A percentile compares a stretch with the other conserved stretches of the same genome.
phyloP scores from a whole-genome alignment of 2,329 filamentous ascomycete genomes.

The Xylaria sp. region DNA sequence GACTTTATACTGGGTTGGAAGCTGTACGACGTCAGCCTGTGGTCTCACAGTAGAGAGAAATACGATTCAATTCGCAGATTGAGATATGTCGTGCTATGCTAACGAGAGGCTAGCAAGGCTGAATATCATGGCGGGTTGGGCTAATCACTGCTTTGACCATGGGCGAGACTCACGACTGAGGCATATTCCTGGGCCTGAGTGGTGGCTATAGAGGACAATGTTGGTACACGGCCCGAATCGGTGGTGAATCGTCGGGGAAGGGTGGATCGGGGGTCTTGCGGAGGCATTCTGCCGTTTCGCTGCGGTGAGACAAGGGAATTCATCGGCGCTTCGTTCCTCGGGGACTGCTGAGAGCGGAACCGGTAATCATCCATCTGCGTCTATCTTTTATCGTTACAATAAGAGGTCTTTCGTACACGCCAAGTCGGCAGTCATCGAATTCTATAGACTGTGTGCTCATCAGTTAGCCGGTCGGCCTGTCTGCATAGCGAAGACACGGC shows the following conservation, averaged over 20 bases:
- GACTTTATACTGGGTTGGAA: slow-evolving; percentile 58
- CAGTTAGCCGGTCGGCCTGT: slow-evolving; percentile 30
- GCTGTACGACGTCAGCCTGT: slow-evolving; percentile 44
- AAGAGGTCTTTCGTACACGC: slow-evolving; percentile 56
- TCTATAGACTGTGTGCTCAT: slow-evolving; percentile 53
- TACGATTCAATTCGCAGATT: slow-evolving; percentile 44
- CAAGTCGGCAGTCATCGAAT: slow-evolving; percentile 49
- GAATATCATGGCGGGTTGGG: slow-evolving; percentile 30
- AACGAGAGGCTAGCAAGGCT: slow-evolving; percentile 38
- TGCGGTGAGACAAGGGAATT: slow-evolving; percentile 79
- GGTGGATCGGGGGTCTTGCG: slow-evolving; percentile 77
- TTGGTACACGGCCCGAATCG: slow-evolving; percentile 85
- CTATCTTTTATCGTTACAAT: slow-evolving; percentile 56
- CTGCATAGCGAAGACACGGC: slow-evolving; percentile 7
- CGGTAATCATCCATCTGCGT: slow-evolving; percentile 80
- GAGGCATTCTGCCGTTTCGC: slow-evolving; percentile 72
- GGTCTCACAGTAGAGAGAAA: slow-evolving; percentile 49
- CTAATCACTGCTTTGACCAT: slow-evolving; percentile 28
- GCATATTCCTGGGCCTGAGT: slow-evolving; percentile 64
- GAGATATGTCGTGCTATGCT: slow-evolving; percentile 43
- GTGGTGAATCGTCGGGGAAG: slow-evolving; percentile 94
- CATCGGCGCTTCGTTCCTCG: slow-evolving; percentile 80
- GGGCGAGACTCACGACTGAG: slow-evolving; percentile 48
- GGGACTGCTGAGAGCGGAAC: slow-evolving; percentile 80
- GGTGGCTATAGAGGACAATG: slow-evolving; percentile 70